Evolutionary conservation across 2,329 filamentous ascomycete genomes (phyloP), one percentile per base, ranked within the genome.

Genomic region (Colletotrichum sp.): DNA sequence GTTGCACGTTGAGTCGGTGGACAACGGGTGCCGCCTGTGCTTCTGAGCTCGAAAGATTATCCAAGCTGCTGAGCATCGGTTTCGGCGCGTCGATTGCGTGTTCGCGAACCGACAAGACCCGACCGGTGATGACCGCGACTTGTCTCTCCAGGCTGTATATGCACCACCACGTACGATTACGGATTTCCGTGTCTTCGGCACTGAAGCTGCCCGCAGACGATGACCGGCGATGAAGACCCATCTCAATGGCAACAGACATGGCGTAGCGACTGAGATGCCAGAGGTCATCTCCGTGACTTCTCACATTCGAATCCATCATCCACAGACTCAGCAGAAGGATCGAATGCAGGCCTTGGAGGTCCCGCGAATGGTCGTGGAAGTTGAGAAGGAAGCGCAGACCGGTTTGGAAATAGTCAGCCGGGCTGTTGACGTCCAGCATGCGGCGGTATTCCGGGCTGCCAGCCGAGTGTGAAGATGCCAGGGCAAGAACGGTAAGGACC

Each of bases 161-260:
- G 32, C 77, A 79, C 79, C 80, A 81, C 80, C 79, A 81, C 0
- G 79, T 79, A 6, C 79, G 74, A 16, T 77, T 79, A 4, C 80
- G 78, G 8, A 76, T 69, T 39, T 81, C 80, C 6, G 77, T 44
- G 12, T 80, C 80, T 8, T 81, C 80, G 2, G 70, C 32, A 12
- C 68, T 73, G 12, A 80, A 78, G 25, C 52, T 48, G 9, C 78
- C 77, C 74, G 77, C 77, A 25, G 76, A 71, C 2, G 68, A 66
- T 16, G 78, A 75, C 30, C 79, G 80, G 4, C 80, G 79, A 52
- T 81, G 80, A 6, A 81, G 77, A 1, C 80, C 79, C 15, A 72
- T 52, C 65, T 80, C 80, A 32, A 81, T 77, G 6, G 79, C 80
- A n/a, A 72, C 70, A 4, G 80, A 81, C 80, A 81, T 81, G 30